Evolutionary conservation across 2,329 filamentous ascomycete species (phyloP).

Genomic region (Podosphaera xanthii): DNA sequence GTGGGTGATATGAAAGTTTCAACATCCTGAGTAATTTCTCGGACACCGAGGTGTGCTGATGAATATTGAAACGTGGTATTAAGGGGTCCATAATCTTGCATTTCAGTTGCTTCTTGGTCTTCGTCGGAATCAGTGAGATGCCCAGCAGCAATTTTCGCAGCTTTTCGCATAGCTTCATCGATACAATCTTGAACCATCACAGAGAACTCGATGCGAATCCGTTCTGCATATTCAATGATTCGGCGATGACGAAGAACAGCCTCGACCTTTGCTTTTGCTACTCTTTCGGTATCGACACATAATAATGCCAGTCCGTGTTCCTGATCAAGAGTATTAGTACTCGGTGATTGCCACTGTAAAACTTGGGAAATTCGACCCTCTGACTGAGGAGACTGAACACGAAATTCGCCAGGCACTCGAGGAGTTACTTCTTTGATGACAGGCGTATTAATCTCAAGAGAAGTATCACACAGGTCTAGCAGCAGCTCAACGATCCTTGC

Average conservation of each 20-base stretch:
- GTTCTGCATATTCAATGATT: conserved; percentile 88
- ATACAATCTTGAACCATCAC: conserved; percentile 90
- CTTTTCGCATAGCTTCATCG: conserved; percentile 72
- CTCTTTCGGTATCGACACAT: conserved; percentile 73
- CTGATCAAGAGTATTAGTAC: conserved; percentile 73
- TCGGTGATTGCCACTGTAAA: conserved; percentile 87
- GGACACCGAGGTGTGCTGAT: conserved; percentile 26
- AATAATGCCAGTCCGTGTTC: conserved; percentile 72
- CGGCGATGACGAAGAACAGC: conserved; percentile 75
- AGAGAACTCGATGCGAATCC: conserved; percentile 83
- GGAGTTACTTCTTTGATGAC: conserved; percentile 66
- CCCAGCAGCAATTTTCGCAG: conserved; percentile 67
- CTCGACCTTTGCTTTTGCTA: conserved; percentile 75
- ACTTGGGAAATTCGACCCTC: conserved; percentile 90
- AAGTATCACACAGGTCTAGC: conserved; percentile 85
- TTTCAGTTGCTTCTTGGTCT: conserved; percentile 20
- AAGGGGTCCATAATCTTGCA: conserved; percentile 27
- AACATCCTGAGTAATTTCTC: conserved; percentile 15
- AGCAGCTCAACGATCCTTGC: conserved; percentile 86
- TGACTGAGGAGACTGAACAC: conserved; percentile 86
- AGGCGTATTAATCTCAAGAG: conserved; percentile 82
- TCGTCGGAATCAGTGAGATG: conserved; percentile 52
- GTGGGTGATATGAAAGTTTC: conserved; percentile 25
- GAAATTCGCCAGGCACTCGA: conserved; percentile 49
- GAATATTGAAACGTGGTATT: conserved; percentile 33